Evolutionary conservation across 495 filamentous ascomycete species (phyloP).

Genomic region (Cryomyces antarcticus): DNA sequence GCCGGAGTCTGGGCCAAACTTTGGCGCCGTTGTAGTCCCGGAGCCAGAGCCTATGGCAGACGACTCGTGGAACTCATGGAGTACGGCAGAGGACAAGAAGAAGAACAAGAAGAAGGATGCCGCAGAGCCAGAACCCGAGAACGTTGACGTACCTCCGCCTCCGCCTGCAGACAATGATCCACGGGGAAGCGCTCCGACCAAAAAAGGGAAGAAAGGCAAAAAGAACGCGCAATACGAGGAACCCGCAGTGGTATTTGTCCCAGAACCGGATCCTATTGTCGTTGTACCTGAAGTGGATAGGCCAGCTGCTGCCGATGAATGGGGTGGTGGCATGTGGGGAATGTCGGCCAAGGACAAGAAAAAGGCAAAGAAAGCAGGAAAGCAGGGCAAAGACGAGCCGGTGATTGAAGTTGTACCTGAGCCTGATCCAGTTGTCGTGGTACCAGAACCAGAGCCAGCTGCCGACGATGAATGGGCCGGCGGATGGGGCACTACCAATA

Average conservation of each 20-base stretch:
- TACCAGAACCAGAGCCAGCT: conserved; percentile 2
- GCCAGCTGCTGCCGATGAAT: conserved; percentile 2
- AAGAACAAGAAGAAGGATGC: conserved; percentile 9
- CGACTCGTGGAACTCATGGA: no score
- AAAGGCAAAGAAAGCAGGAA: conserved; percentile 3
- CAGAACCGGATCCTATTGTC: conserved; percentile 1
- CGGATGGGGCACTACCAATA: conserved; percentile 1
- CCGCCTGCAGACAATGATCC: conserved; percentile 1
- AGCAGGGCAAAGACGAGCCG: no score
- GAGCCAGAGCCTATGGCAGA: no score
- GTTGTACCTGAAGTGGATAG: conserved; percentile 1
- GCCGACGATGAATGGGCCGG: conserved; percentile 5
- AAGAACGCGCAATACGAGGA: not conserved
- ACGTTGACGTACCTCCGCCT: conserved; percentile 4
- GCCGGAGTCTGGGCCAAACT: no score
- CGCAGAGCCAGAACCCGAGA: conserved; percentile 1
- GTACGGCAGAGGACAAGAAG: conserved; percentile 8
- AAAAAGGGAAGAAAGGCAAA: not conserved
- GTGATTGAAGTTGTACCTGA: not conserved
- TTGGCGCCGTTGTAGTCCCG: no score
- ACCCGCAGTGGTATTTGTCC: conserved; percentile 1
- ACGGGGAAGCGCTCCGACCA: not conserved
- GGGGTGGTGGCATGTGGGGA: conserved; percentile 1
- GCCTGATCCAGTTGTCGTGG: conserved; percentile 1
- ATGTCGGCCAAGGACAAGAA: conserved; percentile 5